These are phyloP conservation scores for Xylaria longipes DNA, from an alignment of 495 filamentous ascomycete species.

Conservation along the genomic window DNA sequence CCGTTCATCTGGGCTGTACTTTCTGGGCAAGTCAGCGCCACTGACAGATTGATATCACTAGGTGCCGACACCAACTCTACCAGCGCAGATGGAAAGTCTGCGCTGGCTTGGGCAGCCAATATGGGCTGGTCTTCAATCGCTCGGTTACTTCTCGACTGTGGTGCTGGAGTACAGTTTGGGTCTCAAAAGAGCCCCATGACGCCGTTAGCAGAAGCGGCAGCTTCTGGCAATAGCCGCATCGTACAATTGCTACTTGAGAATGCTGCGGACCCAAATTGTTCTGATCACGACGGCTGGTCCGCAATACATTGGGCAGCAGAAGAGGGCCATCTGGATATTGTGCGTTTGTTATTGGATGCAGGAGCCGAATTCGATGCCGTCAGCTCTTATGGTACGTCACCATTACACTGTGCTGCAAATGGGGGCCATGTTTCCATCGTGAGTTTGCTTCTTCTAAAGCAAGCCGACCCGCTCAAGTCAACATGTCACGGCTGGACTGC, in stretches of 20 bases:
- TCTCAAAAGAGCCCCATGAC: not conserved
- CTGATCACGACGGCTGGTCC: slow-evolving; percentile 41
- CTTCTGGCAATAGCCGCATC: not conserved
- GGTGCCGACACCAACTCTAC: slow-evolving; percentile 33
- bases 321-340: slow-evolving; percentile 43
- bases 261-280: slow-evolving; percentile 34
- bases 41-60: slow-evolving; percentile 22
- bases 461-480: slow-evolving; percentile 39
- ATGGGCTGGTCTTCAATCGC: slow-evolving; percentile 31
- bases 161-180: not conserved
- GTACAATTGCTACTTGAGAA: slow-evolving; percentile 7
- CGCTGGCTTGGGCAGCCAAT: slow-evolving; percentile 39
- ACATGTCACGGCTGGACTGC: slow-evolving; percentile 37
- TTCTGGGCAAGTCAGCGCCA: slow-evolving; percentile 18
- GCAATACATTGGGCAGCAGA: slow-evolving; percentile 42
- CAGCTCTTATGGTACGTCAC: slow-evolving; percentile 42
- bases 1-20: slow-evolving; percentile 18
- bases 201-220: slow-evolving; percentile 15
- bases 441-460: slow-evolving; percentile 34
- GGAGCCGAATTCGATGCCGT: slow-evolving; percentile 39
- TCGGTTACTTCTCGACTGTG: slow-evolving; percentile 26
- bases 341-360: slow-evolving; percentile 35
- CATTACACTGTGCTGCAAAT: slow-evolving; percentile 44
- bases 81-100: slow-evolving; percentile 43
- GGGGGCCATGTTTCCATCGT: slow-evolving; percentile 41